Evolutionary conservation across 345 rosid species (phyloP).

Genomic region (Atalantia buxifolia): DNA sequence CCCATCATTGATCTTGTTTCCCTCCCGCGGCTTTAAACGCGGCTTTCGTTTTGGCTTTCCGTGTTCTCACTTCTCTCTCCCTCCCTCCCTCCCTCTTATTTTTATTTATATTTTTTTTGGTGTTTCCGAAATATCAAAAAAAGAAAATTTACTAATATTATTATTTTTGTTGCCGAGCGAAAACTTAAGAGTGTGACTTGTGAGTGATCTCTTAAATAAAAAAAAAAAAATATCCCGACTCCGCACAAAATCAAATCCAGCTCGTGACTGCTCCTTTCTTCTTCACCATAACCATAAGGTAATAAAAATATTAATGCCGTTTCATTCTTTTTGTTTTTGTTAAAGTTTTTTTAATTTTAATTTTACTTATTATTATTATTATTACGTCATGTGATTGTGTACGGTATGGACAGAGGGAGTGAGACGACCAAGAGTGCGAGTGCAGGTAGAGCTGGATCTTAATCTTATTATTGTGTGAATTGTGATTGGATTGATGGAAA

Average conservation of each 20-base stretch:
- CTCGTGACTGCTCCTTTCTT: background rate
- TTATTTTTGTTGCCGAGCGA: background rate
- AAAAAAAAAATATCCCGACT: background rate
- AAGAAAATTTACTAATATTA: background rate
- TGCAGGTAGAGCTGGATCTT: constrained; percentile 8
- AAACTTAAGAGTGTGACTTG: background rate
- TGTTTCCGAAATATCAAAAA: background rate
- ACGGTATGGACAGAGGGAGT: constrained; percentile 3
- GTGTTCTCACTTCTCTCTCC: no score
- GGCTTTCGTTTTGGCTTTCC: constrained; percentile 46
- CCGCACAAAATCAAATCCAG: background rate
- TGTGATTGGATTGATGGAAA: constrained; percentile 32
- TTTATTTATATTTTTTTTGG: background rate
- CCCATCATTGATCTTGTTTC: background rate
- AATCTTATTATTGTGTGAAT: background rate
- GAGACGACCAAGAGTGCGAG: background rate
- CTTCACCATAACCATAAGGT: background rate
- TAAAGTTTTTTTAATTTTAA: background rate
- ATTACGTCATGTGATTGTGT: background rate
- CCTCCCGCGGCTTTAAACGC: constrained; percentile 59
- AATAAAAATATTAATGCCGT: background rate
- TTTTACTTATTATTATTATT: background rate
- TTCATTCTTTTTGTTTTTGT: background rate
- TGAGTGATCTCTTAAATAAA: constrained; percentile 8
- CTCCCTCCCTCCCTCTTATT: background rate